Base-by-base conservation (phyloP, 306 rosid species). In the Pterocarpus macrocarpus region DNA sequence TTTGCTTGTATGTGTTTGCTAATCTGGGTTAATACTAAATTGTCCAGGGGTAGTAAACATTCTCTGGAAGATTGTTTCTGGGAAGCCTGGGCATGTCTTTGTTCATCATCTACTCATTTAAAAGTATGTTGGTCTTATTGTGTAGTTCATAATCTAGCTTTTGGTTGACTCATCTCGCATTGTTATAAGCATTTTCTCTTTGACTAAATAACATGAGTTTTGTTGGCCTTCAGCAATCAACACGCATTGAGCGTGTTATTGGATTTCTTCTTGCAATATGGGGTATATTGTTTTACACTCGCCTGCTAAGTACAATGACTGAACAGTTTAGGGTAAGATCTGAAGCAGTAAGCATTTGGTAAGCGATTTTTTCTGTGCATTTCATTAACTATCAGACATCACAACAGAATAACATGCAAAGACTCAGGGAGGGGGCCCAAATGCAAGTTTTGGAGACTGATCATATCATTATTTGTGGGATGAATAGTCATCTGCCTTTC, bases 31-130 rank as follows among this genome's bases (percentile, higher is more conserved):
- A 55, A 63, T 84, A 50, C 44, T 76, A 64, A 47, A 79, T 64
- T 56, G 59, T 73, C 78, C 87, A 91, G 95, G 90, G 90, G 84
- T 63, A 76, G 22, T 61, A 67, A 83, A 8, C 92, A 85, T 13
- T 75, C 99, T 84, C 85, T 95, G 75, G 99, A 93, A 86, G 98
- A 95, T 80, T 95, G 99, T 90, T 79, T 91, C 62, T 95, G 99
- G 99, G 99, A 95, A 85, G 99, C 99, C 30, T 95, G 99, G 99
- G 99, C 98, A 77, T 95, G 99, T 67, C 93, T 95, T 10, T 85
- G 90, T 80, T 87, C 96, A 28, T 90, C 99, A 15, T 89, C 99
- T 58, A 92, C 97, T 69, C 97, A 95, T 89, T 82, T 95, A 86
- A 93, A 59, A 80, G 99, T 95, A 86, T 73, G 88, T 73, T 77